phyloP scores from a whole-genome alignment of 495 filamentous ascomycete species.

The Penicillium ucsense region DNA sequence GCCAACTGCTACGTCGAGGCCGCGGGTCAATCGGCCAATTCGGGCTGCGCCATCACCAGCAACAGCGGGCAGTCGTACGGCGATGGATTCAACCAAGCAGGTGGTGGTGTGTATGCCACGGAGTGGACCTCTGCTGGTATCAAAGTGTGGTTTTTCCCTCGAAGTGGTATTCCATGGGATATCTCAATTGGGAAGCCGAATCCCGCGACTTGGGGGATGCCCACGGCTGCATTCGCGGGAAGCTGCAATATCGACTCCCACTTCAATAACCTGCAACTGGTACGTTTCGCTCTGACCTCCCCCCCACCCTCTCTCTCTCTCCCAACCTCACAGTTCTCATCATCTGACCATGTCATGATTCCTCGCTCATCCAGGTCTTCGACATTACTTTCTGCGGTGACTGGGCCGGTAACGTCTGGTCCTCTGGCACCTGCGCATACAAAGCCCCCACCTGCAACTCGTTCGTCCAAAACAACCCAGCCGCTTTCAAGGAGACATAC shows the following conservation, averaged over 20 bases:
- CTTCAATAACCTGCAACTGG: constrained; percentile 56
- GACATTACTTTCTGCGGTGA: constrained; percentile 63
- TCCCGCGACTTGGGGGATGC: constrained; percentile 49
- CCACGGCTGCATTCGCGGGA: constrained; percentile 48
- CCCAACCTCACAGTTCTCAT: neutral
- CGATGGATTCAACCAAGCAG: constrained; percentile 43
- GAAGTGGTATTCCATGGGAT: constrained; percentile 41
- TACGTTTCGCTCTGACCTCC: constrained; percentile 8
- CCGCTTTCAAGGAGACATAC: constrained; percentile 51
- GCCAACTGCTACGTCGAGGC: constrained; percentile 46
- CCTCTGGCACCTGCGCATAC: constrained; percentile 17
- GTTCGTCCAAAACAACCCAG: constrained; percentile 53
- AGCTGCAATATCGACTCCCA: constrained; percentile 50
- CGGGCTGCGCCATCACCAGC: constrained; percentile 43
- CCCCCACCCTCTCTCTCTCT: neutral
- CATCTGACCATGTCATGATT: too few relatives aligned
- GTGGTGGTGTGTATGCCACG: constrained; percentile 54
- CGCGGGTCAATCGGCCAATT: constrained; percentile 33
- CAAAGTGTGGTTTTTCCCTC: constrained; percentile 51
- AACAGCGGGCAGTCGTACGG: constrained; percentile 38
- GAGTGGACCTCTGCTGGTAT: constrained; percentile 55
- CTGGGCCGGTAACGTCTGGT: constrained; percentile 46
- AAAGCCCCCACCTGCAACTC: constrained; percentile 45
- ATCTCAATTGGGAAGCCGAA: constrained; percentile 41
- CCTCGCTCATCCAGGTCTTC: constrained; percentile 30